These are phyloP conservation scores for Astrothelium subdiscretum DNA, from an alignment of 495 filamentous ascomycete genomes.

Conservation along the genomic window DNA sequence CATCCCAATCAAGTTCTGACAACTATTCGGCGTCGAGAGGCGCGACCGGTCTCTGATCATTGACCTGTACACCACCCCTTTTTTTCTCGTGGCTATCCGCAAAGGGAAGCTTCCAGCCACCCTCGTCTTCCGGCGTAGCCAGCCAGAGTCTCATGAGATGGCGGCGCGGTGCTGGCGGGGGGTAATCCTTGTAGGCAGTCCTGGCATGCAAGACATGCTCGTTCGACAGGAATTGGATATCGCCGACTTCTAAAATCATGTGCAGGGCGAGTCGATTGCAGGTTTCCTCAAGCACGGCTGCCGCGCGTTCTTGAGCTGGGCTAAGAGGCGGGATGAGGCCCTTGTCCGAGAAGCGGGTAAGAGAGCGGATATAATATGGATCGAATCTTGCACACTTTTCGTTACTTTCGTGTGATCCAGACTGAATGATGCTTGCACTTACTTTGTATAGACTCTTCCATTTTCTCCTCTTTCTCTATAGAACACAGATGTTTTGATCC, in stretches of 20 bases:
- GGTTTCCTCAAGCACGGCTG: conserved; percentile 23
- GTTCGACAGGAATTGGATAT: conserved; percentile 31
- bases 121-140: conserved; percentile 65
- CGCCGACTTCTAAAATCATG: conserved; percentile 32
- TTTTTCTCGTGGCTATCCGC: conserved; percentile 73
- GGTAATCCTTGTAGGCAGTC: conserved; percentile 30
- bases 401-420: conserved; percentile 16
- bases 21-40: conserved; percentile 61
- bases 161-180: conserved; percentile 21
- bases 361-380: conserved; percentile 27
- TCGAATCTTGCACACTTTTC: conserved; percentile 36
- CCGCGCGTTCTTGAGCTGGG: conserved; percentile 18
- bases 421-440: not conserved
- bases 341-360: conserved; percentile 25
- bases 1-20: not conserved
- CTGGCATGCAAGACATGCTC: conserved; percentile 27
- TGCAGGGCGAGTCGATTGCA: conserved; percentile 25
- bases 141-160: conserved; percentile 77
- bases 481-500: conserved; percentile 59
- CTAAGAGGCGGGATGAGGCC: conserved; percentile 26
- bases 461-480: conserved; percentile 53
- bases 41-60: conserved; percentile 56
- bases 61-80: conserved; percentile 75
- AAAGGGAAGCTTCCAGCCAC: conserved; percentile 77
- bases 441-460: conserved; percentile 42